Evolutionary conservation across 495 filamentous ascomycete genomes (phyloP).

Genomic region (Penicillium macrosclerotiorum): DNA sequence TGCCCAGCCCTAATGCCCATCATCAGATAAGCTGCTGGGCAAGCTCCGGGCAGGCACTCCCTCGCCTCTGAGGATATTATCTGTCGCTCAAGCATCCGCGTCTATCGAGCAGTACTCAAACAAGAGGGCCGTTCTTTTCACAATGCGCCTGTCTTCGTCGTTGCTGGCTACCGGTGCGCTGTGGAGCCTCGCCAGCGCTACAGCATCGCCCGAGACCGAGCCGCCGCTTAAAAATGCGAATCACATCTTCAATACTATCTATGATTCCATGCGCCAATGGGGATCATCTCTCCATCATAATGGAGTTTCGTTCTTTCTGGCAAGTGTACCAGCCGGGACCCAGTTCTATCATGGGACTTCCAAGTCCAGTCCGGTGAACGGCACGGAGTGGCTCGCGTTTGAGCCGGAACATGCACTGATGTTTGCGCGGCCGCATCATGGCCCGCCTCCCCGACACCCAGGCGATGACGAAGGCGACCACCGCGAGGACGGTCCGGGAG

Average conservation of each 20-base stretch:
- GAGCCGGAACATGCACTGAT: slow-evolving; percentile 65
- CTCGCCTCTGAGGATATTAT: too few relatives aligned
- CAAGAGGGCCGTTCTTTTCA: not conserved
- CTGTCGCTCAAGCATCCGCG: not conserved
- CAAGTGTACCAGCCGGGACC: slow-evolving; percentile 54
- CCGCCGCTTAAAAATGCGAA: slow-evolving; percentile 42
- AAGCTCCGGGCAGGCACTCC: not conserved
- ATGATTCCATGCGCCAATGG: slow-evolving; percentile 68
- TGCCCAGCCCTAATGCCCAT: slow-evolving; percentile 6
- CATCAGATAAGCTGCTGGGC: slow-evolving; percentile 5
- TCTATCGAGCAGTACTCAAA: not conserved
- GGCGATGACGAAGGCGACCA: not conserved
- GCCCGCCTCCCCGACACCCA: slow-evolving; percentile 3
- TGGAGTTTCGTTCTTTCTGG: slow-evolving; percentile 64
- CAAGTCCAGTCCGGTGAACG: slow-evolving; percentile 35
- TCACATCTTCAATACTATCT: slow-evolving; percentile 65
- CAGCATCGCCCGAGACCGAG: not conserved
- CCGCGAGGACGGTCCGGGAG: too few relatives aligned
- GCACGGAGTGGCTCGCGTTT: slow-evolving; percentile 67
- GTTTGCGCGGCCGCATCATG: slow-evolving; percentile 38
- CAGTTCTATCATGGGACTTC: slow-evolving; percentile 62
- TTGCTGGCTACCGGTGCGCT: slow-evolving; percentile 11
- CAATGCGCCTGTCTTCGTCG: slow-evolving; percentile 11
- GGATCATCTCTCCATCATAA: slow-evolving; percentile 68
- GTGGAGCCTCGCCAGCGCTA: slow-evolving; percentile 3